These are phyloP conservation scores for Cryoendolithus antarcticus DNA, from an alignment of 2,329 filamentous ascomycete genomes.

Conservation along the genomic window DNA sequence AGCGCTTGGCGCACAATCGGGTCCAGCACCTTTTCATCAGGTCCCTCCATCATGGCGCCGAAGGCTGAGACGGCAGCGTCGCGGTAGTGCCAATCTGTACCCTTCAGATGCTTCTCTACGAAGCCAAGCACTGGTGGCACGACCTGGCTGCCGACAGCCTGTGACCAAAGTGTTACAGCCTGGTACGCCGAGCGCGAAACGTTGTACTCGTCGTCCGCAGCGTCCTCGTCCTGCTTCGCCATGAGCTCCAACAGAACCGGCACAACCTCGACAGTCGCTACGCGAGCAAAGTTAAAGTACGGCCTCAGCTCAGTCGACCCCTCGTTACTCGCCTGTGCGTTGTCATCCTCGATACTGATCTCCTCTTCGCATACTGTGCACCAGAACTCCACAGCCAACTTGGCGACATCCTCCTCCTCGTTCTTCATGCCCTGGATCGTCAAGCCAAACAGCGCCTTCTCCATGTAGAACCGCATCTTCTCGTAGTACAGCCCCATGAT, in stretches of 20 bases:
- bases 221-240: conserved; percentile 96
- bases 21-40: conserved; percentile 81
- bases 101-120: conserved; percentile 79
- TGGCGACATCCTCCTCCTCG: conserved; percentile 92
- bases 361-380: conserved; percentile 99
- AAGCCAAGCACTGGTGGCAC: conserved; percentile 80
- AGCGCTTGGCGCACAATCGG: conserved; percentile 93
- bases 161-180: conserved; percentile 87
- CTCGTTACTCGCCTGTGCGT: conserved; percentile 58
- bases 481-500: conserved; percentile 99
- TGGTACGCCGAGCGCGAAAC: conserved; percentile 90
- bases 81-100: conserved; percentile 86
- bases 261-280: conserved; percentile 87
- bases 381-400: conserved; percentile 98
- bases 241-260: conserved; percentile 80
- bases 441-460: conserved; percentile 94
- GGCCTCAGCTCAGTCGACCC: conserved; percentile 74
- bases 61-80: conserved; percentile 96
- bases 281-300: conserved; percentile 90
- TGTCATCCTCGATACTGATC: conserved; percentile 95
- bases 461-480: conserved; percentile 99
- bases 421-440: conserved; percentile 99
- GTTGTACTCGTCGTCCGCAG: conserved; percentile 94
- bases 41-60: conserved; percentile 96
- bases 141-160: conserved; percentile 74